Evolutionary conservation across 768 basidiomycete genomes (phyloP).

Genomic region (Lactarius evosmus): DNA sequence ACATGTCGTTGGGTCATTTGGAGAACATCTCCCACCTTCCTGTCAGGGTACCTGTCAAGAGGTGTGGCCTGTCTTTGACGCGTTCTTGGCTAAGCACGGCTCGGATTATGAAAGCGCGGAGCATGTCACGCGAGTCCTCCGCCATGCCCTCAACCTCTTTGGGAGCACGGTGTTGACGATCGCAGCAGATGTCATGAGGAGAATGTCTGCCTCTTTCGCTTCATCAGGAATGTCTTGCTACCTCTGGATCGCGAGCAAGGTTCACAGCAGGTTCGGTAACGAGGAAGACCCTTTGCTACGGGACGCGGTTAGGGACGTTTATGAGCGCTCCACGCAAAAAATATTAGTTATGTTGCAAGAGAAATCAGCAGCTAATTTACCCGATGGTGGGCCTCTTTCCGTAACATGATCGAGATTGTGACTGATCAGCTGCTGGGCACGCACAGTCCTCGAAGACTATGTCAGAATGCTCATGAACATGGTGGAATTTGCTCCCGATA

Average conservation of each 20-base stretch:
- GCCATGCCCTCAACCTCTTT: conserved; percentile 83
- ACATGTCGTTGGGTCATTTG: conserved; percentile 73
- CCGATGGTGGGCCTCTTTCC: conserved; percentile 68
- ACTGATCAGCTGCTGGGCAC: not conserved
- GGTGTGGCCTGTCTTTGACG: conserved; percentile 81
- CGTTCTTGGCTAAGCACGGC: conserved; percentile 75
- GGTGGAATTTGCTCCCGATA: conserved; percentile 62
- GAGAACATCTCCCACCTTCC: conserved; percentile 73
- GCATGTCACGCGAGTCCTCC: conserved; percentile 76
- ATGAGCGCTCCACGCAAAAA: conserved; percentile 74
- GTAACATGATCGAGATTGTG: not conserved
- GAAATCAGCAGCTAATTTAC: conserved; percentile 68
- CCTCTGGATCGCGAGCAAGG: conserved; percentile 91
- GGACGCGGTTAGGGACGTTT: conserved; percentile 56
- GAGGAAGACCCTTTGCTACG: conserved; percentile 56
- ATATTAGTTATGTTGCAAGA: conserved; percentile 63
- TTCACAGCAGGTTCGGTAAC: conserved; percentile 72
- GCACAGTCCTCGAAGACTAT: conserved; percentile 90
- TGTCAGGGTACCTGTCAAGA: conserved; percentile 79
- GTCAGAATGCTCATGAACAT: conserved; percentile 74
- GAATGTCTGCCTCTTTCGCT: conserved; percentile 80
- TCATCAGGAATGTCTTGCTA: conserved; percentile 79
- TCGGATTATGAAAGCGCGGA: conserved; percentile 75
- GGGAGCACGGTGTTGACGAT: conserved; percentile 61
- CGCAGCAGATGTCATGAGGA: conserved; percentile 63